A percentile compares a stretch with the other conserved stretches of the same genome.
These are phyloP conservation scores for Corynespora cassiicola DNA, from an alignment of 2,329 filamentous ascomycete genomes.

Conservation along the genomic window DNA sequence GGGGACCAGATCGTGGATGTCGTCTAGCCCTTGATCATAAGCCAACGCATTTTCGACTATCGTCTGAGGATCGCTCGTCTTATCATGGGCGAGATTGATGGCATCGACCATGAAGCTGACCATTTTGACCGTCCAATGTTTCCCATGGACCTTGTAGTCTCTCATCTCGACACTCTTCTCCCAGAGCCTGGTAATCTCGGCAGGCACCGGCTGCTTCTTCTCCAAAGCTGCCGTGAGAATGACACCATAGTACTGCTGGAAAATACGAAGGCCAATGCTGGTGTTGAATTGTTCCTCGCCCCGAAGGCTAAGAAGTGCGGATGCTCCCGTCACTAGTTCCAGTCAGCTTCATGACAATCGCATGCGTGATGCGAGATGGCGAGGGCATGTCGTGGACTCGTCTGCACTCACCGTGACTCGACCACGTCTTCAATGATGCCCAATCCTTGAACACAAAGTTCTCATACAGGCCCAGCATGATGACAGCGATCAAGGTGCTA, in stretches of 20 bases:
- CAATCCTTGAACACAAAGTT: slow-evolving; percentile 33
- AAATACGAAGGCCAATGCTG: slow-evolving; percentile 28
- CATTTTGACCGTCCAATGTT: slow-evolving; percentile 24
- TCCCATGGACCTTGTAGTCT: slow-evolving; percentile 28
- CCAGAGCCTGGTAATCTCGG: slow-evolving; percentile 28
- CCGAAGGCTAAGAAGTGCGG: slow-evolving; percentile 37
- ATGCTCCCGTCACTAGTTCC: slow-evolving; percentile 41
- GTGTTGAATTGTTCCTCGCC: slow-evolving; percentile 31
- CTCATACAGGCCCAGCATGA: slow-evolving; percentile 43
- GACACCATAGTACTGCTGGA: slow-evolving; percentile 36
- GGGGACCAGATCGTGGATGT: slow-evolving; percentile 25
- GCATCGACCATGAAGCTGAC: slow-evolving; percentile 26
- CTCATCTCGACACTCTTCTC: slow-evolving; percentile 14
- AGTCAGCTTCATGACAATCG: too few relatives aligned
- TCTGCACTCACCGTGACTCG: too few relatives aligned
- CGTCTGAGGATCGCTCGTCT: slow-evolving; percentile 16
- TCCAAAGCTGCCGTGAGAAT: slow-evolving; percentile 30
- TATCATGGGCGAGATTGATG: slow-evolving; percentile 27
- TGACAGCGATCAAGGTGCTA: slow-evolving; percentile 35
- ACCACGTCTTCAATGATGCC: slow-evolving; percentile 37
- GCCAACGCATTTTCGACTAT: slow-evolving; percentile 19
- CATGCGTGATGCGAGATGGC: too few relatives aligned
- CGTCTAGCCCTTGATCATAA: slow-evolving; percentile 29
- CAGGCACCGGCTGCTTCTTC: slow-evolving; percentile 19
- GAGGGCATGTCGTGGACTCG: too few relatives aligned